Evolutionary conservation across 495 filamentous ascomycete genomes (phyloP).

Genomic region (Thozetella sp.): DNA sequence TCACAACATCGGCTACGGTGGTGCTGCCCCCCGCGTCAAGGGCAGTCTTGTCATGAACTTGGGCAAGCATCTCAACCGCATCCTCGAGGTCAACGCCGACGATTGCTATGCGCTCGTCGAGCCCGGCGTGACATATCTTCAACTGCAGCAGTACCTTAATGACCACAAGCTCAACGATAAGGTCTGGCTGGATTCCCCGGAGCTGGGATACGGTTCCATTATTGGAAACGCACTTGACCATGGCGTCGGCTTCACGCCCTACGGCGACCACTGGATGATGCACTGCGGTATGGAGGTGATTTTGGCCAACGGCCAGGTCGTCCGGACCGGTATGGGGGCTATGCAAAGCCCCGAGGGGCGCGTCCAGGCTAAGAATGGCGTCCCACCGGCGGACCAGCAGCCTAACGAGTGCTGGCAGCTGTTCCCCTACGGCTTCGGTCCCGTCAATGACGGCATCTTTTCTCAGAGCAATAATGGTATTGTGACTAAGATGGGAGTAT

Average conservation of each 20-base stretch:
- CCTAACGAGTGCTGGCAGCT: conserved; percentile 35
- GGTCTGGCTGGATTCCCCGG: neutral
- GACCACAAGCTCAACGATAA: conserved; percentile 25
- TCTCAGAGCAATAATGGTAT: conserved; percentile 55
- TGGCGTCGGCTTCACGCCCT: conserved; percentile 38
- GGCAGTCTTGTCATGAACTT: conserved; percentile 52
- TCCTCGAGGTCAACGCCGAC: conserved; percentile 50
- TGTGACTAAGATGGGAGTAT: conserved; percentile 54
- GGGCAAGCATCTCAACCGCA: conserved; percentile 48
- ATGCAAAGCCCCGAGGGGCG: conserved; percentile 35
- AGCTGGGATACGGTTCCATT: neutral
- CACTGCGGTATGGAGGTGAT: conserved; percentile 57
- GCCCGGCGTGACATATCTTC: conserved; percentile 56
- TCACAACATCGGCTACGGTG: conserved; percentile 54
- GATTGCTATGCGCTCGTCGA: conserved; percentile 51
- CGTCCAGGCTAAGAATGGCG: conserved; percentile 16
- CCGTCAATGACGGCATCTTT: conserved; percentile 55
- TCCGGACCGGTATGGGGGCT: conserved; percentile 59
- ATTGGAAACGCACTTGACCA: conserved; percentile 49
- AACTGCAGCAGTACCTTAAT: conserved; percentile 49
- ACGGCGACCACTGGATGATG: conserved; percentile 48
- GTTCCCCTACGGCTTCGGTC: conserved; percentile 54
- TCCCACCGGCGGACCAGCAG: neutral
- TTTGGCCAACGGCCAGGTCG: conserved; percentile 47
- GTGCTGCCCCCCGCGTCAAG: conserved; percentile 49